A percentile compares a stretch with the other conserved stretches of the same genome.
Conservation (phyloP, 164 flowering plant genomes). For the Nymphaea thermarum region DNA sequence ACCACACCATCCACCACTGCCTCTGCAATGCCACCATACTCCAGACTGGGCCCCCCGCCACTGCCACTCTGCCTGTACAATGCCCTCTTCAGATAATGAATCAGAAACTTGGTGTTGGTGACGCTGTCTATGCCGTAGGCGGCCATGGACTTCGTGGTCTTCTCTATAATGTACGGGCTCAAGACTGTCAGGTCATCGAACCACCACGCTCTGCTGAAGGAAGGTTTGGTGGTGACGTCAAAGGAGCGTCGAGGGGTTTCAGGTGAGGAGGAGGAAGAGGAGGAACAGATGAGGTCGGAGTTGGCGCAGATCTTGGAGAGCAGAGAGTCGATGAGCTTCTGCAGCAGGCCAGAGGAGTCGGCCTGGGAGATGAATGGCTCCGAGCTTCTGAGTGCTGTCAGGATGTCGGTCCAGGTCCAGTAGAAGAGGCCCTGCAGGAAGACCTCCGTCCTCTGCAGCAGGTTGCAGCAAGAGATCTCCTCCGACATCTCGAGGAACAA, state of each 20-base stretch:
- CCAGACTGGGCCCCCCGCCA: constrained; percentile 4
- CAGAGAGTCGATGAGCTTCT: constrained; percentile 41
- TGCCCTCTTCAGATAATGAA: constrained; percentile 55
- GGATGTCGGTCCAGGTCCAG: constrained; percentile 59
- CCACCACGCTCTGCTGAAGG: constrained; percentile 53
- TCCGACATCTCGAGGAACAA: constrained; percentile 55
- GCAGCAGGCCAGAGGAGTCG: constrained; percentile 45
- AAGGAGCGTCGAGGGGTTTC: constrained; percentile 21
- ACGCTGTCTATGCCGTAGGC: constrained; percentile 36
- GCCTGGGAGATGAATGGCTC: constrained; percentile 35
- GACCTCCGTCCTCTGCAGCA: constrained; percentile 36
- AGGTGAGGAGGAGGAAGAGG: constrained; percentile 55
- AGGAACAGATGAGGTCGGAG: constrained; percentile 26
- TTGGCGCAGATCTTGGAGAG: constrained; percentile 49
- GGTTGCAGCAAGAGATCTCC: constrained; percentile 30
- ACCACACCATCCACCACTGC: constrained; percentile 63
- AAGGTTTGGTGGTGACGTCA: constrained; percentile 7
- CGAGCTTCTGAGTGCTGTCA: constrained; percentile 37
- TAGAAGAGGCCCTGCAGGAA: constrained; percentile 56
- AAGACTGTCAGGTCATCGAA: constrained; percentile 52
- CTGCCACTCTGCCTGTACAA: constrained; percentile 8
- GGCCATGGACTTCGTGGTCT: constrained; percentile 26
- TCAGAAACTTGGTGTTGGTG: constrained; percentile 49
- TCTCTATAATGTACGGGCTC: constrained; percentile 39
- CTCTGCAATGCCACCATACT: constrained; percentile 45